Evolutionary conservation across 371 early-diverging fungal genomes (phyloP), one percentile per base, ranked within the genome.

Genomic region (Mortierella sp.): DNA sequence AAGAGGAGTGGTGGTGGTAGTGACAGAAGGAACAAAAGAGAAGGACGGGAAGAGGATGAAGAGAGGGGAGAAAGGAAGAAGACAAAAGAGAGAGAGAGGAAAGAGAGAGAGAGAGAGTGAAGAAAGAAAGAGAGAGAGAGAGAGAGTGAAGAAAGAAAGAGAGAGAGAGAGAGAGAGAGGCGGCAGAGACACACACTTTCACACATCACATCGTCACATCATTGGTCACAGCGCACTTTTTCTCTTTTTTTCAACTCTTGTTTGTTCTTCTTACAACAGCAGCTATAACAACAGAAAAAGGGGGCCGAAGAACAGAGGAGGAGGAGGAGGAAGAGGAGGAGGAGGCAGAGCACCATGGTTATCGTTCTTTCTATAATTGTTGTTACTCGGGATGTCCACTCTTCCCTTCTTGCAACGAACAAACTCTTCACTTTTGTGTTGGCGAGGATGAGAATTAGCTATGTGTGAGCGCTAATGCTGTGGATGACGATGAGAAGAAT

Each of bases 241-340:
- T 58, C 14, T 28, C 26, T 28, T 28, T 26, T 14, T 2, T 58
- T 10, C 26, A n/a, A 9, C 11, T 28, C 8, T 13, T 16, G 16
- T 2, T 3, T 60, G 28, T 26, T 7, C 26, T 58, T 26, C 3
- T 58, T 13, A 54, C 58, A n/a, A 10, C 26, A 28, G 3, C 26
- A 24, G 11, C 54, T 24, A 16, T 8, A 3, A 1, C 26, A 58
- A 4, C 10, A 28, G 9, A 16, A 28, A 68, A 68, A 68, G 42
- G 68, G 68, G 68, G 38, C 42, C 68, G 42, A 65, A 65, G 68
- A 38, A 38, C 68, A 10, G 26, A 28, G n/a, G n/a, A n/a, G n/a
- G n/a, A n/a, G n/a, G n/a, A n/a, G n/a, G n/a, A n/a, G n/a, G n/a
- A n/a, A n/a, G n/a, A n/a, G n/a, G n/a, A n/a, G n/a, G n/a, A n/a